These are phyloP conservation scores for Hypsizygus ulmarius DNA, from an alignment of 1,284 basidiomycete species.

Conservation along the genomic window DNA sequence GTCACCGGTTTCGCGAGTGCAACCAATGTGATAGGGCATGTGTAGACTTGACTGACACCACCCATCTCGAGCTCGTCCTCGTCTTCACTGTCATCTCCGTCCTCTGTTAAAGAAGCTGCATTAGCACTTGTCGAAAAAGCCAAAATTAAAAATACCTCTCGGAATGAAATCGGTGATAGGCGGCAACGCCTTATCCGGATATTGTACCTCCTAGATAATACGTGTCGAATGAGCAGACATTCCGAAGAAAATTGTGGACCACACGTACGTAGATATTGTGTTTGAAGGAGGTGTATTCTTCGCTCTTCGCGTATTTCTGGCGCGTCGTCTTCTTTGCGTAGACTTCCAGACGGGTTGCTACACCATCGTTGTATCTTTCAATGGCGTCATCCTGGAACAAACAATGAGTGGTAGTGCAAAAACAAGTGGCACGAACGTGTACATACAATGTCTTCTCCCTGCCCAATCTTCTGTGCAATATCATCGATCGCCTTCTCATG, in stretches of 20 bases:
- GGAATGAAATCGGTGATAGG: slow-evolving; percentile 73
- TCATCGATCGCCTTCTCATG: slow-evolving; percentile 55
- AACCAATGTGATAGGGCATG: slow-evolving; percentile 73
- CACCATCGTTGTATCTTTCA: slow-evolving; percentile 43
- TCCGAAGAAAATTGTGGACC: not conserved
- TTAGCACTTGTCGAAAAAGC: slow-evolving; percentile 6
- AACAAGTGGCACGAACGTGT: not conserved
- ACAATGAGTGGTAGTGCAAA: not conserved
- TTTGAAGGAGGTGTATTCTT: slow-evolving; percentile 64
- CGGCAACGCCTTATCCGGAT: slow-evolving; percentile 69
- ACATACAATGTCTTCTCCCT: slow-evolving; percentile 58
- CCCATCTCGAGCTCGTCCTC: slow-evolving; percentile 82
- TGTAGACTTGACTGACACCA: slow-evolving; percentile 76
- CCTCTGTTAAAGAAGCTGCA: slow-evolving; percentile 43
- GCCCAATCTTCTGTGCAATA: slow-evolving; percentile 53
- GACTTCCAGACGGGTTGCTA: slow-evolving; percentile 40
- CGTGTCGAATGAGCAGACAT: slow-evolving; percentile 5
- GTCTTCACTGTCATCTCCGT: slow-evolving; percentile 72
- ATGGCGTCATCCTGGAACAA: slow-evolving; percentile 44
- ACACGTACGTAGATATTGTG: slow-evolving; percentile 63
- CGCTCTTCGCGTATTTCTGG: slow-evolving; percentile 69
- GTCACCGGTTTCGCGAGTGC: slow-evolving; percentile 68
- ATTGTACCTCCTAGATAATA: slow-evolving; percentile 57
- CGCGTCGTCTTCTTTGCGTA: slow-evolving; percentile 63
- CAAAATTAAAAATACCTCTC: slow-evolving; percentile 46